Evolutionary conservation across 2,329 filamentous ascomycete species (phyloP), one percentile per base, ranked within the genome.

Genomic region (Dactylellina sp.): DNA sequence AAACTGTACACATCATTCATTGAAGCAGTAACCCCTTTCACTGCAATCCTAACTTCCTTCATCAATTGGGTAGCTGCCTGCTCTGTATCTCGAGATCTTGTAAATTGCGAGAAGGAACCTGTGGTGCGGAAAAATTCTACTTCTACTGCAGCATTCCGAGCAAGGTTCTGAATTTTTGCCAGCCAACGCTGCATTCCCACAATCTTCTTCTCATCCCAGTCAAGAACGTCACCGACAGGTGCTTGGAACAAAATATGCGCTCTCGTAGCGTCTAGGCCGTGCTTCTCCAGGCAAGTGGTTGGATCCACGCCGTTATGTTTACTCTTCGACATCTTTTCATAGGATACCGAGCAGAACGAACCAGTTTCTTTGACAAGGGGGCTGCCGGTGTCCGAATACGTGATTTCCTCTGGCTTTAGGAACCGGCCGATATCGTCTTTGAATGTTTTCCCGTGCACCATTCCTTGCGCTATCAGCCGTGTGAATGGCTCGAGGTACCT

Each of bases 241-340:
- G 93, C 93, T 78, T 93, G 91, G 83, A 97, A 96, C 5, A 97
- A 85, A 79, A 97, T 91, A 80, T 97, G 93, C 2, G 92, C 92
- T 64, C 93, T 85, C 1, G 91, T 93, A 4, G 91, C 89, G 80
- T 97, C 93, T 0, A 92, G 91, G 20, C 93, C 93, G 77, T 95
- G 89, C 76, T 87, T 88, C 6, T 84, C 82, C 66, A 95, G 91
- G 76, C 90, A 91, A 0, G 83, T 84, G 0, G 87, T 88, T 0
- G 93, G 93, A 79, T 96, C 92, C 5, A 96, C 91, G 24, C 93
- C 93, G 79, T 97, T 97, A 82, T 95, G 85, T 81, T 97, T 97
- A 78, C 91, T 96, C 82, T 97, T 97, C 40, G 91, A 95, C 93
- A 97, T 97, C 80, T 97, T 97, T 80, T 96, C 92, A 77, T 86